These are phyloP conservation scores for Skeletonema grethae DNA, from an alignment of 108 stramenopile genomes.

Conservation along the genomic window DNA sequence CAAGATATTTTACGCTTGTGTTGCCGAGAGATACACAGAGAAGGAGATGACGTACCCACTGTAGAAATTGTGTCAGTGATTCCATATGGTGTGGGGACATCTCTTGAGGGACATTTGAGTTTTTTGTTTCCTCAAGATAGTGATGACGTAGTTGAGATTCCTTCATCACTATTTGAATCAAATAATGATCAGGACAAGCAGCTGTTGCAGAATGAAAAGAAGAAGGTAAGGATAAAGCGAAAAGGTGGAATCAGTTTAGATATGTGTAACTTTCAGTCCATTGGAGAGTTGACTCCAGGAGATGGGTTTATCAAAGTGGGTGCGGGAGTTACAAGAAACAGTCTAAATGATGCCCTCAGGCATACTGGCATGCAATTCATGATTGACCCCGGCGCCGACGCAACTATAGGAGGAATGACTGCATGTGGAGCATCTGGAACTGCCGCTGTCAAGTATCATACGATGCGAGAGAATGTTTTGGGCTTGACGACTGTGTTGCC, in stretches of 20 bases:
- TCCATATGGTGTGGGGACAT: conserved; percentile 94
- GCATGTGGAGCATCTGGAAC: conserved; percentile 93
- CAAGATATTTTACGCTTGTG: conserved; percentile 63
- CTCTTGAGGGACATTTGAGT: conserved; percentile 89
- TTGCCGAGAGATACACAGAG: conserved; percentile 31
- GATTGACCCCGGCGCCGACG: conserved; percentile 96
- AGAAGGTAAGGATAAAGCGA: conserved; percentile 49
- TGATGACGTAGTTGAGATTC: conserved; percentile 11
- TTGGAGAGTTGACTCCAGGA: conserved; percentile 33
- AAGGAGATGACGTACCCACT: conserved; percentile 12
- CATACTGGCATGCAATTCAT: conserved; percentile 90
- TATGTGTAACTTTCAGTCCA: conserved; percentile 56
- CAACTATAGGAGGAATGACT: conserved; percentile 91
- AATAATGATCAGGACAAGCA: not conserved
- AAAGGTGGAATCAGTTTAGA: conserved; percentile 69
- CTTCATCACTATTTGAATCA: conserved; percentile 24
- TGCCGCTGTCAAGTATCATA: conserved; percentile 94
- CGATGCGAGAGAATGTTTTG: conserved; percentile 93
- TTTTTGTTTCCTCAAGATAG: conserved; percentile 27
- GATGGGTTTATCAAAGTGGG: conserved; percentile 74
- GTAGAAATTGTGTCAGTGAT: conserved; percentile 78
- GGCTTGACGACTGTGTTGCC: conserved; percentile 82
- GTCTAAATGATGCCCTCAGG: conserved; percentile 73
- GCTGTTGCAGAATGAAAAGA: not conserved
- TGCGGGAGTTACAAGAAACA: conserved; percentile 70